A percentile compares a stretch with the other conserved stretches of the same genome.
Evolutionary conservation across 148 eudicot species (phyloP).

Genomic region (Dysphania ambrosioides): DNA sequence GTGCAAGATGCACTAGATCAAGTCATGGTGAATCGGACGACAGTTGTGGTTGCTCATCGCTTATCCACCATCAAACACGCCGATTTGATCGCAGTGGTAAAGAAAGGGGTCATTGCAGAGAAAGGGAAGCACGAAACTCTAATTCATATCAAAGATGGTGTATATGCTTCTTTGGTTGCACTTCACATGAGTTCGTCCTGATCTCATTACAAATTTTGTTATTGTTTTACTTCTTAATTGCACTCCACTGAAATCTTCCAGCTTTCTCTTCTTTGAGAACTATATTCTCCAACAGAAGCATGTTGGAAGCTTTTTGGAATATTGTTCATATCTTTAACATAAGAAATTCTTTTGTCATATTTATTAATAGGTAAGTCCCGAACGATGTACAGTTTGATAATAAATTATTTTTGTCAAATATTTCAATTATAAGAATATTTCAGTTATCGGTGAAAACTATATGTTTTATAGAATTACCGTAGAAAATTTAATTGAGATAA

Average conservation of each 20-base stretch:
- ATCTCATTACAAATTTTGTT: background rate
- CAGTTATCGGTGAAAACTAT: too few species aligned
- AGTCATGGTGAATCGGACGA: slow-evolving; percentile 60
- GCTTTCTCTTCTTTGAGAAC: background rate
- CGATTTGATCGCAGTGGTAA: slow-evolving; percentile 60
- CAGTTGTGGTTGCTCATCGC: slow-evolving; percentile 66
- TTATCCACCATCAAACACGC: slow-evolving; percentile 61
- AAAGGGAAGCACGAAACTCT: slow-evolving; percentile 60
- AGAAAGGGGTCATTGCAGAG: slow-evolving; percentile 67
- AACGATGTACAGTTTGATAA: too few species aligned
- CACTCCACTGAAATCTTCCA: background rate
- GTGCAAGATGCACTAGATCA: slow-evolving; percentile 67
- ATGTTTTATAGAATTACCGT: too few species aligned
- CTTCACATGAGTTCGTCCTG: slow-evolving; percentile 45
- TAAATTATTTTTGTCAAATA: too few species aligned
- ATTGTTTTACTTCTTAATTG: background rate
- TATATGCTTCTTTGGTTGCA: slow-evolving; percentile 59
- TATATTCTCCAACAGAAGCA: background rate
- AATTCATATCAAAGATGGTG: slow-evolving; percentile 49
- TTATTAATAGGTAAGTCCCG: too few species aligned
- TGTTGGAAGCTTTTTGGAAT: background rate
- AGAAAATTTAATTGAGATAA: too few species aligned
- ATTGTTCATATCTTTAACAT: too few species aligned
- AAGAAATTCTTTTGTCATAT: background rate
- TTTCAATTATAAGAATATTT: too few species aligned